A percentile compares a stretch with the other conserved stretches of the same genome.
phyloP scores from a whole-genome alignment of 148 eudicot species.

The Spergularia bocconei region DNA sequence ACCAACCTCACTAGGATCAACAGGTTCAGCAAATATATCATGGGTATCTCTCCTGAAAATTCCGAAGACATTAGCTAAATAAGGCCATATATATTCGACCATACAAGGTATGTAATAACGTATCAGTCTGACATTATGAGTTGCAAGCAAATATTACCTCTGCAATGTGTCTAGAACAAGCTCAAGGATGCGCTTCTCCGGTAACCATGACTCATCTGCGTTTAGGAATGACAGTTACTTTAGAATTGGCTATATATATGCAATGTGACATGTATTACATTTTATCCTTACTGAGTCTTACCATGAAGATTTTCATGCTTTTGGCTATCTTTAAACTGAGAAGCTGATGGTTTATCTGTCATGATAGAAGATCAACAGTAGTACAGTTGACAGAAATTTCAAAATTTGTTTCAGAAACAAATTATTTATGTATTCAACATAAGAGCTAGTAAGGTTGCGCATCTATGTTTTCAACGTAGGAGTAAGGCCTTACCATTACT shows the following conservation, averaged over 20 bases:
- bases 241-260: neutral
- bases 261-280: too few species aligned
- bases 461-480: neutral
- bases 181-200: constrained; percentile 59
- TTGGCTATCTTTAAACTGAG: constrained; percentile 24
- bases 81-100: neutral
- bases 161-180: constrained; percentile 71
- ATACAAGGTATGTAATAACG: neutral
- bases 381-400: too few species aligned
- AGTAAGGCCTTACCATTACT: constrained; percentile 1
- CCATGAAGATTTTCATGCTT: constrained; percentile 19
- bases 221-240: neutral
- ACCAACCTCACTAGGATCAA: constrained; percentile 72
- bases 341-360: constrained; percentile 18
- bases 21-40: constrained; percentile 86
- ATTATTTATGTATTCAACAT: too few species aligned
- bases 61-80: neutral
- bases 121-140: neutral
- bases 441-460: too few species aligned
- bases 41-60: constrained; percentile 62
- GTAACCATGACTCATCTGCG: constrained; percentile 37
- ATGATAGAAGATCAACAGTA: constrained; percentile 7
- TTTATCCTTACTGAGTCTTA: neutral
- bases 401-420: too few species aligned
- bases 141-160: constrained; percentile 37